These are phyloP conservation scores for Hirschioporus abietinus DNA, from an alignment of 768 basidiomycete species.

Conservation along the genomic window DNA sequence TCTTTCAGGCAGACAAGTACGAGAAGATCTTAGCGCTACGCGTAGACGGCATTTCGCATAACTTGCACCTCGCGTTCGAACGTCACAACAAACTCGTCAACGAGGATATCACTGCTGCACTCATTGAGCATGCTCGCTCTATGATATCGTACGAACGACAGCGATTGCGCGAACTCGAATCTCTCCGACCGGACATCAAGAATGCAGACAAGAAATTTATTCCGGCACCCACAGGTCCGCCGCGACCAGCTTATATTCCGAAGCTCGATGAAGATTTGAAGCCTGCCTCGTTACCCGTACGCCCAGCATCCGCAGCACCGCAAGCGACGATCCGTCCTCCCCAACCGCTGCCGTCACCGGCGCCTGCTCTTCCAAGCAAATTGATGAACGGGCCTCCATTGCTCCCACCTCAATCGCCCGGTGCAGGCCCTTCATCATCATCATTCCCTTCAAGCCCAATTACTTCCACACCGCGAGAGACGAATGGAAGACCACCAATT, in stretches of 20 bases:
- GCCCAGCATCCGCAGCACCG: conserved; percentile 15
- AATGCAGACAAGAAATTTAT: conserved; percentile 58
- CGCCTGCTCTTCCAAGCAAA: conserved; percentile 10
- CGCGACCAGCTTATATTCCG: conserved; percentile 56
- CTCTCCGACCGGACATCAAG: conserved; percentile 70
- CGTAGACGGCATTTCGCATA: conserved; percentile 91
- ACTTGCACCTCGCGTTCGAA: conserved; percentile 81
- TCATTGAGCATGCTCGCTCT: conserved; percentile 91
- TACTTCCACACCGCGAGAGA: conserved; percentile 18
- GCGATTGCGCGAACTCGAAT: conserved; percentile 80
- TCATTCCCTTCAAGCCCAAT: conserved; percentile 26
- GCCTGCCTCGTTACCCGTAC: conserved; percentile 23
- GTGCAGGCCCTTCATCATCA: conserved; percentile 50
- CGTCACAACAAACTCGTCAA: conserved; percentile 84
- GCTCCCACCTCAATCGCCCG: conserved; percentile 43
- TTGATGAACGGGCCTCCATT: conserved; percentile 17
- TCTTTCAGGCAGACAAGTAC: conserved; percentile 75
- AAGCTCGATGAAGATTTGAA: conserved; percentile 58
- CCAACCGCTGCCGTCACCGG: conserved; percentile 13
- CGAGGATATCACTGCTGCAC: conserved; percentile 83
- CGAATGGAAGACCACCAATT: background rate
- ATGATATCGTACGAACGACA: conserved; percentile 91
- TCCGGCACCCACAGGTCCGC: conserved; percentile 43
- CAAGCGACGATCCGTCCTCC: conserved; percentile 15
- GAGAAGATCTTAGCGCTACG: conserved; percentile 80